Percentiles rank a stretch among this genome's conserved stretches.
Conservation (phyloP, 768 basidiomycete genomes). For the Kwoniella botswanensis region DNA sequence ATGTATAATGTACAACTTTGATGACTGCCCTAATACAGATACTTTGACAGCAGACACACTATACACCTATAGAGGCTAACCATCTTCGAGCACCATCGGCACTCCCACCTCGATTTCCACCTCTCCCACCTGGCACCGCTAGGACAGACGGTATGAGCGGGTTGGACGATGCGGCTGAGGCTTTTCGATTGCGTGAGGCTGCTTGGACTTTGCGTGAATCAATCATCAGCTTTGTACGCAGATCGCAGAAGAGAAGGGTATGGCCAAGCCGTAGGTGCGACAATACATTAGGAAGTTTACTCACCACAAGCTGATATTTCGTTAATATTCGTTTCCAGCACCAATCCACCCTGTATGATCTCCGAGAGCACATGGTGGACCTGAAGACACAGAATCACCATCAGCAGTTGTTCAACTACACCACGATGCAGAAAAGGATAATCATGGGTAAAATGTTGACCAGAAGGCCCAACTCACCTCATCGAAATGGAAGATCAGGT, state of each 20-base stretch:
- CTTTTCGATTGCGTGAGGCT: constrained; percentile 45
- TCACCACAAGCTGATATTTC: constrained; percentile 55
- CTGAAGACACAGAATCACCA: constrained; percentile 59
- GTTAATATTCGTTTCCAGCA: constrained; percentile 75
- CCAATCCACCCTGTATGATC: constrained; percentile 94
- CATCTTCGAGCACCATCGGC: constrained; percentile 46
- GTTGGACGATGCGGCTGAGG: constrained; percentile 48
- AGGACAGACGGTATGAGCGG: constrained; percentile 47
- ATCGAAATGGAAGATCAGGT: constrained; percentile 98
- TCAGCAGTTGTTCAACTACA: no score
- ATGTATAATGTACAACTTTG: constrained; percentile 3
- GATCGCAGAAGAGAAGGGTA: background rate
- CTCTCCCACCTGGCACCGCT: constrained; percentile 21
- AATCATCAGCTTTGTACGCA: background rate
- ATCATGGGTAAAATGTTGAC: background rate
- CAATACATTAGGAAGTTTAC: constrained; percentile 1
- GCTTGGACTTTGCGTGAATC: constrained; percentile 34
- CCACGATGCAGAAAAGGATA: no score
- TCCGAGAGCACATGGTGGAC: constrained; percentile 95
- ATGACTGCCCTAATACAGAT: no score
- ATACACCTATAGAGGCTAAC: constrained; percentile 51
- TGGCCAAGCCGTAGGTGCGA: no score
- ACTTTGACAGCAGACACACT: no score
- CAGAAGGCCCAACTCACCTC: constrained; percentile 66
- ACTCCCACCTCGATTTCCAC: constrained; percentile 32